Percentiles rank a stretch among this genome's conserved stretches.
Evolutionary conservation across 208 protist species (phyloP).

Genomic region (Leishmania tarentolae): DNA sequence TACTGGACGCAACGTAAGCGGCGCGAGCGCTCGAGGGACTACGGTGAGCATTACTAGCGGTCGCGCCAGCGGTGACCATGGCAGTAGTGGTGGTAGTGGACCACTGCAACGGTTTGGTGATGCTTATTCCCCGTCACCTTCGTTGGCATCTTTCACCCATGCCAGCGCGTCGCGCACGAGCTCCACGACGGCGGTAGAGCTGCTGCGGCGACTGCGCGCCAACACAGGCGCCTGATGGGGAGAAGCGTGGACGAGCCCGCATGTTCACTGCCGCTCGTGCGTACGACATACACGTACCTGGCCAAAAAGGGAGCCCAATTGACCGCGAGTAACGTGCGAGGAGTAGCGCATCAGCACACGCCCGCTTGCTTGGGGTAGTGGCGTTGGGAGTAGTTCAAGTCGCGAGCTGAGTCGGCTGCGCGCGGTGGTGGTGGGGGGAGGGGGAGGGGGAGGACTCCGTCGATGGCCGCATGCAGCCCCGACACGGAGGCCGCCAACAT

Average conservation of each 20-base stretch:
- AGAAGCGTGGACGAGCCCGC: not conserved
- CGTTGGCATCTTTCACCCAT: not conserved
- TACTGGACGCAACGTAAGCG: not conserved
- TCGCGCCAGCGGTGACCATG: not conserved
- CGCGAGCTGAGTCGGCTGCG: not conserved
- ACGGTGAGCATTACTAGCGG: not conserved
- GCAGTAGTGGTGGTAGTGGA: not conserved
- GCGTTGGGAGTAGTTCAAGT: not conserved
- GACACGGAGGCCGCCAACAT: not conserved
- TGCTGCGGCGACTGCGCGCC: slow-evolving; percentile 32
- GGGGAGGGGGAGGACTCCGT: not conserved
- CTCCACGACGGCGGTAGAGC: slow-evolving; percentile 26
- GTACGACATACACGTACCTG: not conserved
- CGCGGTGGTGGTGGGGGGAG: not conserved
- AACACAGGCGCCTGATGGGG: slow-evolving; percentile 9
- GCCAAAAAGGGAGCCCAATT: not conserved
- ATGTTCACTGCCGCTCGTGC: too few species aligned
- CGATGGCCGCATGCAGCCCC: not conserved
- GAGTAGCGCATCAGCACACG: not conserved
- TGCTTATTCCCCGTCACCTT: not conserved
- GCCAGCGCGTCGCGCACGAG: slow-evolving; percentile 7
- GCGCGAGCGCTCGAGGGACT: not conserved
- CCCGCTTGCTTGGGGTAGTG: not conserved
- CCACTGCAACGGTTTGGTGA: not conserved
- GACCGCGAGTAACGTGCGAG: not conserved